Evolutionary conservation across 2,329 filamentous ascomycete genomes (phyloP).

Genomic region (Chaetomium strumarium): DNA sequence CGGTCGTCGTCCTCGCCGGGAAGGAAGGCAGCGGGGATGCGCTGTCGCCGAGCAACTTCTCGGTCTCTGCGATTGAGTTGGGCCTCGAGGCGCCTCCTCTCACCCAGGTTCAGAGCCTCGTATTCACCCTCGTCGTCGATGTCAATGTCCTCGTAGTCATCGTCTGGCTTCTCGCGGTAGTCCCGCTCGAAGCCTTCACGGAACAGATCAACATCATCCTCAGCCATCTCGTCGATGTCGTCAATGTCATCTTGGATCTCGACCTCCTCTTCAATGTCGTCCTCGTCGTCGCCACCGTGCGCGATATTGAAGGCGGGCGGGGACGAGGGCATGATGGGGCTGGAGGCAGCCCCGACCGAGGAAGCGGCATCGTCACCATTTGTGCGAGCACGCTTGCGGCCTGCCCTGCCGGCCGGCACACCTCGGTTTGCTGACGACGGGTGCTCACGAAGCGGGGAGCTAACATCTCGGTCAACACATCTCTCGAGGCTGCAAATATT

Average conservation of each 20-base stretch:
- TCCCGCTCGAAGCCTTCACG: conserved; percentile 67
- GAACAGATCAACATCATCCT: conserved; percentile 75
- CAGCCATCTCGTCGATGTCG: conserved; percentile 74
- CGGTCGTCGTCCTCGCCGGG: conserved; percentile 80
- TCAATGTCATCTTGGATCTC: conserved; percentile 69
- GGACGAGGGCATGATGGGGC: conserved; percentile 59
- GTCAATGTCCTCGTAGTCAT: conserved; percentile 63
- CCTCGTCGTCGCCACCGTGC: conserved; percentile 62
- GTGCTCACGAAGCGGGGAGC: conserved; percentile 76
- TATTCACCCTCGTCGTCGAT: conserved; percentile 76
- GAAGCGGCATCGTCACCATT: conserved; percentile 47
- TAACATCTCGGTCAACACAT: conserved; percentile 31
- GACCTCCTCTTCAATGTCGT: conserved; percentile 65
- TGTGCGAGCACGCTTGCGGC: conserved; percentile 51
- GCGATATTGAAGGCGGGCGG: conserved; percentile 59
- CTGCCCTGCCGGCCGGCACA: conserved; percentile 40
- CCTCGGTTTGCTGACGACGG: conserved; percentile 81
- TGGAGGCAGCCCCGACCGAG: conserved; percentile 47
- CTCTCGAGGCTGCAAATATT: not conserved
- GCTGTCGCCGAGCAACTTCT: conserved; percentile 60
- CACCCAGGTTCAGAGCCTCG: conserved; percentile 60
- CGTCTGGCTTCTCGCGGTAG: conserved; percentile 62
- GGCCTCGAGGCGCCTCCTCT: conserved; percentile 64
- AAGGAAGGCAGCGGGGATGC: conserved; percentile 67
- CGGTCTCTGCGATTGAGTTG: conserved; percentile 68